Evolutionary conservation across 306 rosid species (phyloP).

Genomic region (Abrus precatorius): DNA sequence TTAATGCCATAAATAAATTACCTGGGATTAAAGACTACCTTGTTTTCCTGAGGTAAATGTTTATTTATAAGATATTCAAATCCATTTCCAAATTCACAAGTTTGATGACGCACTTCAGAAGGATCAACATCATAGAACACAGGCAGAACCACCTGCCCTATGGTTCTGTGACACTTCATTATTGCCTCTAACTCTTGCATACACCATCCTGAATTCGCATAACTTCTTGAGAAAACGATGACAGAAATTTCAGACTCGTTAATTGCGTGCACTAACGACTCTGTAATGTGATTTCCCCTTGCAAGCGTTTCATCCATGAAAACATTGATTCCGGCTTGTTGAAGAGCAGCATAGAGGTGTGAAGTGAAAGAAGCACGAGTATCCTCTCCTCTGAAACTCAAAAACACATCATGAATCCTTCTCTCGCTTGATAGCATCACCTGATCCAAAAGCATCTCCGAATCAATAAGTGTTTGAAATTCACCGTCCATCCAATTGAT

Average conservation of each 20-base stretch:
- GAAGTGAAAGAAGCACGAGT: not conserved
- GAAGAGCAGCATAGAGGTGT: not conserved
- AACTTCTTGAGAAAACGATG: constrained; percentile 20
- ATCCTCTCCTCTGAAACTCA: constrained; percentile 30
- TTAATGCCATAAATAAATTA: too few species aligned
- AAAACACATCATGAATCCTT: not conserved
- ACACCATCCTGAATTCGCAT: not conserved
- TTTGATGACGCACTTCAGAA: not conserved
- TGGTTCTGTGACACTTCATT: not conserved
- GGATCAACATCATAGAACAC: constrained; percentile 33
- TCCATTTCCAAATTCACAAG: not conserved
- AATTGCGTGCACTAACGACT: not conserved
- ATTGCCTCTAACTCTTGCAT: not conserved
- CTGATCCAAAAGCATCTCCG: too few species aligned
- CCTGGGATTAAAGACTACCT: too few species aligned
- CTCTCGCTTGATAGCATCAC: too few species aligned
- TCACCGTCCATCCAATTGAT: too few species aligned
- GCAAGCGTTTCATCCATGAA: constrained; percentile 7
- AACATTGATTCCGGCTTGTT: not conserved
- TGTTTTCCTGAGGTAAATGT: too few species aligned
- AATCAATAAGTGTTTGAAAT: too few species aligned
- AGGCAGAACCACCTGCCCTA: not conserved
- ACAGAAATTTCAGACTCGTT: not conserved
- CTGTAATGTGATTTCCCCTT: not conserved
- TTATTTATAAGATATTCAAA: not conserved